Evolutionary conservation across 495 filamentous ascomycete species (phyloP), one percentile per base, ranked within the genome.

Genomic region (Pseudevernia furfuracea): DNA sequence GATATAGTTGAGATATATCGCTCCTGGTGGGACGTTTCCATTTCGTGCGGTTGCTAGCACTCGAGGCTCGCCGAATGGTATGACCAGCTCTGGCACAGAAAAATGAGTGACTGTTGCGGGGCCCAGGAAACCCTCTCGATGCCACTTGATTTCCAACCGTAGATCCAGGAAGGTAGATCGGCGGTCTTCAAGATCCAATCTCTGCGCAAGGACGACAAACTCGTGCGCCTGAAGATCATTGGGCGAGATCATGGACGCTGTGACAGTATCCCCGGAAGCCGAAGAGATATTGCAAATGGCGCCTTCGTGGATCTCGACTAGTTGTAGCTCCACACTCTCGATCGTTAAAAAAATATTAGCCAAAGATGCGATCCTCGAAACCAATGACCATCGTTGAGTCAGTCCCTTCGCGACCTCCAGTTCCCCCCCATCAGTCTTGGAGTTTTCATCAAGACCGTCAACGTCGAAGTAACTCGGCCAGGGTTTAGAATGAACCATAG

Each of bases 381-480:
- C 83, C 55, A 96, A 79, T 58, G 79, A 84, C 91, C 92, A 97
- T 68, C 79, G 83, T 72, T 96, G 93, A 17, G 79, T 78, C 12
- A 97, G 76, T n/a, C 94, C 94, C 38, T 61, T 61, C 32, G 19
- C 63, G 9, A 49, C 37, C 60, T 75, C 68, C 34, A n/a, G 14
- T 39, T 37, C 56, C 10, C 12, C 36, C 41, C 34, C 61, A 38
- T 41, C 43, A 41, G 61, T 55, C 7, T 67, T 63, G 3, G 69
- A 19, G 19, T 74, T 66, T 56, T 77, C 67, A 44, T 82, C 80
- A 10, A 77, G 69, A 8, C 74, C 70, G 39, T 74, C 64, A 52
- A 77, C 70, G 8, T 82, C 78, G 71, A 97, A 97, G 71, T 91
- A 87, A 68, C 85, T 89, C 11, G 95, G 93, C 93, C 93, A 97